These are phyloP conservation scores for Leccinum barrowsii DNA, from an alignment of 768 basidiomycete species.

Conservation along the genomic window DNA sequence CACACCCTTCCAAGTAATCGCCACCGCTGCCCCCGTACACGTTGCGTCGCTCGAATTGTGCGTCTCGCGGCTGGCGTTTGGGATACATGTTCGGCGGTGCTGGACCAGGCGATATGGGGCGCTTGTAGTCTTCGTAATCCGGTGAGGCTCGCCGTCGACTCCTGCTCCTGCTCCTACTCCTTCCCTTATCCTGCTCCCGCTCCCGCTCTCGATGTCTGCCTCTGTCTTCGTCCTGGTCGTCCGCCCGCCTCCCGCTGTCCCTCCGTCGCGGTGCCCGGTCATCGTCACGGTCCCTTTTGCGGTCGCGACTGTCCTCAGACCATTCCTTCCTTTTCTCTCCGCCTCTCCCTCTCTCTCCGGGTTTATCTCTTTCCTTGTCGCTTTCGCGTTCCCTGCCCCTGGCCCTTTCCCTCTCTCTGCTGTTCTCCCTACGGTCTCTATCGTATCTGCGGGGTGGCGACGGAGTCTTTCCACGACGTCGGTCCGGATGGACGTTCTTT, in stretches of 20 bases:
- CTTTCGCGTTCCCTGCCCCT: constrained; percentile 16
- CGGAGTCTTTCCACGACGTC: constrained; percentile 40
- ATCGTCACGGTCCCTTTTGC: neutral
- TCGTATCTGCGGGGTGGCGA: constrained; percentile 37
- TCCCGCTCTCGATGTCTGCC: constrained; percentile 24
- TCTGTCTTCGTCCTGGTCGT: constrained; percentile 18
- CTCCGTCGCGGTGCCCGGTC: neutral
- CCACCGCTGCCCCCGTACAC: constrained; percentile 31
- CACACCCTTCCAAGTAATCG: constrained; percentile 71
- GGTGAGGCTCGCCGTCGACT: constrained; percentile 48
- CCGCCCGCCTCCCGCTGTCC: constrained; percentile 1
- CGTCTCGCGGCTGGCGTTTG: constrained; percentile 25
- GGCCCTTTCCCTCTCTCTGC: constrained; percentile 25
- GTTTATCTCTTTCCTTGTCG: constrained; percentile 21
- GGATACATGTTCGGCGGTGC: constrained; percentile 56
- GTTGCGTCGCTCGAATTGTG: constrained; percentile 19
- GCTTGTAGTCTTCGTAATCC: constrained; percentile 56
- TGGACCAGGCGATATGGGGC: constrained; percentile 39
- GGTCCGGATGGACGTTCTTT: constrained; percentile 15
- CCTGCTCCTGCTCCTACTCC: constrained; percentile 10
- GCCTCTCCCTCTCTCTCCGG: neutral
- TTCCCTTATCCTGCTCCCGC: constrained; percentile 13
- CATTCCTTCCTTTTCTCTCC: neutral
- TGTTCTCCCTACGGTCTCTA: constrained; percentile 28
- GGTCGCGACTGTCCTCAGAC: constrained; percentile 3